Evolutionary conservation across 345 rosid species (phyloP), one percentile per base, ranked within the genome.

Genomic region (Barbarea vulgaris): DNA sequence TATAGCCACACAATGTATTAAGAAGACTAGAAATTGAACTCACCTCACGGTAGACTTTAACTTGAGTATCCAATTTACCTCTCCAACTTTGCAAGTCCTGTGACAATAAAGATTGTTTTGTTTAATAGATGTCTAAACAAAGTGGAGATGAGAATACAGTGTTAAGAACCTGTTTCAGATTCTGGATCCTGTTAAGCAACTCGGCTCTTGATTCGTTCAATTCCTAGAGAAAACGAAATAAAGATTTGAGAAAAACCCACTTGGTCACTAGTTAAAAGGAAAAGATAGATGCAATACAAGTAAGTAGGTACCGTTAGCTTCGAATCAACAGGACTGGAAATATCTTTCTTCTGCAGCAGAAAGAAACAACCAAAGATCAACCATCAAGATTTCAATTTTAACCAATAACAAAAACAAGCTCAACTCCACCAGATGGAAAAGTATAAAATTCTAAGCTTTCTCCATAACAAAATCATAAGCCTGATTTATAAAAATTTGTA

Each of bases 61-160:
- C 97, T 84, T 95, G 97, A 41, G 96, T 89, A 63, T 95, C 97
- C 12, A 95, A 69, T 80, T 89, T 95, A 22, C 93, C 88, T 66
- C 99, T 90, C 99, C 99, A 95, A 74, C 82, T 81, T 79, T 95
- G 93, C 85, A 95, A 82, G 83, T 95, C 99, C 99, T 95, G 70
- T 42, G 37, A 8, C 47, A 3, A n/a, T 18, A 55, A 55, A 24
- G 9, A 3, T 37, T 51, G 47, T 4, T 31, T 51, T 19, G 54
- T 24, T 3, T 14, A 44, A n/a, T 14, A 65, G 10, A 67, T 69
- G 50, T 30, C 12, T 76, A 15, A 36, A 61, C 31, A 62, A 34
- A 2, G 15, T 11, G 36, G 6, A 50, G 48, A 25, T 64, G 53
- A 54, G 9, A 36, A 50, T 24, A 52, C 30, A 53, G 37, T 22